A percentile compares a stretch with the other conserved stretches of the same genome.
phyloP scores from a whole-genome alignment of 2,329 filamentous ascomycete species.

The Trichoderma sp. region DNA sequence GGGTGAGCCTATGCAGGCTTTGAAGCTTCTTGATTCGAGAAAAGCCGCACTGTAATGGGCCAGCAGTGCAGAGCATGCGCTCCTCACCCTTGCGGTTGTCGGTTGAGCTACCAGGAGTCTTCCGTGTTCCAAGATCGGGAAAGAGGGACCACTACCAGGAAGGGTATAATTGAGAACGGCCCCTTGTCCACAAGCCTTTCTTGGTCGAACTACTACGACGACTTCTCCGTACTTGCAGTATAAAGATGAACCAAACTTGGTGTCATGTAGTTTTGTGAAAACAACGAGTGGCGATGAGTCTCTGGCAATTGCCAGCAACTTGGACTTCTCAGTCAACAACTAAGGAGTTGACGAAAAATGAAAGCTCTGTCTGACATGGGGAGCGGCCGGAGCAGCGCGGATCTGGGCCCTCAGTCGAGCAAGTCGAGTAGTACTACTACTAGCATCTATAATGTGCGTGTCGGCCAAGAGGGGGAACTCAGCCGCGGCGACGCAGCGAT shows the following conservation, averaged over 20 bases:
- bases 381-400: not conserved
- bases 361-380: not conserved
- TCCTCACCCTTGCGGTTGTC: constrained; percentile 21
- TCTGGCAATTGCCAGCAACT: not conserved
- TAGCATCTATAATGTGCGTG: constrained; percentile 8
- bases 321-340: not conserved
- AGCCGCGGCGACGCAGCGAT: constrained; percentile 24
- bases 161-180: constrained; percentile 21
- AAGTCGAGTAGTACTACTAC: not conserved
- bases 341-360: not conserved
- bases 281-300: not conserved
- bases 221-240: not conserved
- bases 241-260: not conserved
- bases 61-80: not conserved
- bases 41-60: constrained; percentile 25
- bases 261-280: not conserved
- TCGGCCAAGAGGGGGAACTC: constrained; percentile 2
- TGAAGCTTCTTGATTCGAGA: constrained; percentile 25
- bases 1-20: constrained; percentile 22
- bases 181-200: constrained; percentile 13
- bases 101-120: constrained; percentile 23
- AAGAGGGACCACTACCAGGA: constrained; percentile 21
- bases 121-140: constrained; percentile 24
- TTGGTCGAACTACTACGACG: constrained; percentile 8
- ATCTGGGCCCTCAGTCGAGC: constrained; percentile 1